phyloP scores from a whole-genome alignment of 495 filamentous ascomycete species.

The Thermothielavioides terrestris region DNA sequence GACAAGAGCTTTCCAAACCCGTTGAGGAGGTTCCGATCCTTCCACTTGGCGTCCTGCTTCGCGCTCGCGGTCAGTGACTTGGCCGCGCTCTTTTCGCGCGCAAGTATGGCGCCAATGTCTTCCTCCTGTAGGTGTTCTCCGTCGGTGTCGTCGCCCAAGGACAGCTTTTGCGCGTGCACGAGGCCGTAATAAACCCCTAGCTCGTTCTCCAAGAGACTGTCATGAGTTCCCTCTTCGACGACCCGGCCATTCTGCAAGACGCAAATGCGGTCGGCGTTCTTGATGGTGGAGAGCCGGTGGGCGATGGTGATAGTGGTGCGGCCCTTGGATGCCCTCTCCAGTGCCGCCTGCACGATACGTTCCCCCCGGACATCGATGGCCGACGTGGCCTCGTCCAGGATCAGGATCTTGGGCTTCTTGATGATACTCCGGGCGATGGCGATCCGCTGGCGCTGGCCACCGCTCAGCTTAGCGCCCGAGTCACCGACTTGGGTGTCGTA shows the following conservation, averaged over 20 bases:
- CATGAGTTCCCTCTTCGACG: conserved; percentile 60
- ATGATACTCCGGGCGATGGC: conserved; percentile 65
- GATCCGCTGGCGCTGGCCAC: conserved; percentile 57
- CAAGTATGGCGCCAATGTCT: conserved; percentile 31
- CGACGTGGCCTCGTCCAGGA: conserved; percentile 76
- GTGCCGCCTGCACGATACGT: conserved; percentile 56
- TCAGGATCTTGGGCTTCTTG: conserved; percentile 65
- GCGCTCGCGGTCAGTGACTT: conserved; percentile 21
- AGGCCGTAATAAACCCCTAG: conserved; percentile 45
- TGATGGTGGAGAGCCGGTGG: conserved; percentile 62
- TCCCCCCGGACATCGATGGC: conserved; percentile 68
- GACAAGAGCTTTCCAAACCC: conserved; percentile 42
- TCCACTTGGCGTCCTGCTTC: conserved; percentile 22
- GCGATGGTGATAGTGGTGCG: conserved; percentile 76
- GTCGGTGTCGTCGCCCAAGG: conserved; percentile 25
- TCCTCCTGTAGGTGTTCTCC: conserved; percentile 29
- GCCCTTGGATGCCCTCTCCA: conserved; percentile 56
- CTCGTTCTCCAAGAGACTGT: conserved; percentile 49
- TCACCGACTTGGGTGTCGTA: conserved; percentile 52
- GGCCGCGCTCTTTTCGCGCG: conserved; percentile 41
- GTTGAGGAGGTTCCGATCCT: conserved; percentile 29
- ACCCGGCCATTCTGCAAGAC: conserved; percentile 53
- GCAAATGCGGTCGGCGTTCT: conserved; percentile 62
- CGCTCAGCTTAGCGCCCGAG: conserved; percentile 41
- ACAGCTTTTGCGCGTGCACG: conserved; percentile 45